Evolutionary conservation across 768 basidiomycete species (phyloP).

Genomic region (Suillus cothurnatus): DNA sequence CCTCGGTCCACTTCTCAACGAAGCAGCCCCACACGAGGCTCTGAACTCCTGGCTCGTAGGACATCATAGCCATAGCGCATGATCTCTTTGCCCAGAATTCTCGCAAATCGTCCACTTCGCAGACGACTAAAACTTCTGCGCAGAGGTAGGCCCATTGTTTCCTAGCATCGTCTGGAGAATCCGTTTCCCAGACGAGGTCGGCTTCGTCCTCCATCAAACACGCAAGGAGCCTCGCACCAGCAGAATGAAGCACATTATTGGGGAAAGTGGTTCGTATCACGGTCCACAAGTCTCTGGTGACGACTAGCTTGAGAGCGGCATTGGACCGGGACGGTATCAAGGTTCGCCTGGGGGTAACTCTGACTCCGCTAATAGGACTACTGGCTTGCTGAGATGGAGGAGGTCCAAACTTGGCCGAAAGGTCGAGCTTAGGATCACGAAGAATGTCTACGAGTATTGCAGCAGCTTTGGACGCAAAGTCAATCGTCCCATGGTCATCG

Average conservation of each 20-base stretch:
- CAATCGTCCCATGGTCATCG: conserved; percentile 40
- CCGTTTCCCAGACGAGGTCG: conserved; percentile 45
- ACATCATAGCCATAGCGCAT: conserved; percentile 23
- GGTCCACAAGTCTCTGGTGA: conserved; percentile 63
- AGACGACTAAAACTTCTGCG: conserved; percentile 52
- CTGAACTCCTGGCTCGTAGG: conserved; percentile 45
- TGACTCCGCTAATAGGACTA: conserved; percentile 9
- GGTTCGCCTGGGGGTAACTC: conserved; percentile 14
- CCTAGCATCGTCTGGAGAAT: conserved; percentile 46
- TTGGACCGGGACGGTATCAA: conserved; percentile 33
- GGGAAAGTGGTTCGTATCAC: conserved; percentile 47
- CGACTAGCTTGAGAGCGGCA: conserved; percentile 55
- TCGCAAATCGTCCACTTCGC: conserved; percentile 48
- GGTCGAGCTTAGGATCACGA: conserved; percentile 47
- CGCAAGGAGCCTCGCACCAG: conserved; percentile 48
- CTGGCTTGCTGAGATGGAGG: conserved; percentile 15
- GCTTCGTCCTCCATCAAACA: conserved; percentile 52
- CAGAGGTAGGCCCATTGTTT: conserved; percentile 63
- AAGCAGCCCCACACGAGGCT: conserved; percentile 59
- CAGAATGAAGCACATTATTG: conserved; percentile 39
- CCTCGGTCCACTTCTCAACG: conserved; percentile 55
- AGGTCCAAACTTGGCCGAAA: conserved; percentile 32
- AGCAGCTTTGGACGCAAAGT: conserved; percentile 43
- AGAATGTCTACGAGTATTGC: conserved; percentile 52
- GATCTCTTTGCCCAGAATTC: conserved; percentile 50